Evolutionary conservation across 2,329 filamentous ascomycete species (phyloP).

Genomic region (Fusarium temperatum): DNA sequence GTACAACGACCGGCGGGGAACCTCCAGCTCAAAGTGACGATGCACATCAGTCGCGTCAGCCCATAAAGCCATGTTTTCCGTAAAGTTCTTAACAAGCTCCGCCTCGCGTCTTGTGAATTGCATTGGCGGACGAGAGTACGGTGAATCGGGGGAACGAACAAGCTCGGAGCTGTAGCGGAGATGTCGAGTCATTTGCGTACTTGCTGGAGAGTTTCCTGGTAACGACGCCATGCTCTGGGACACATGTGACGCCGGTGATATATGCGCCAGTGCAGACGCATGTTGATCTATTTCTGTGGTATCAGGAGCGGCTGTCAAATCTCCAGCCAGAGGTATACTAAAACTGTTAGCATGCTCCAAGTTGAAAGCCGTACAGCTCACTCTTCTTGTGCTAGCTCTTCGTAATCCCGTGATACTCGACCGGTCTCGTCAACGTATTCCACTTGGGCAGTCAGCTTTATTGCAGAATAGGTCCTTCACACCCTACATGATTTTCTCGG

Average conservation of each 20-base stretch:
- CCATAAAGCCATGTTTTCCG: neutral
- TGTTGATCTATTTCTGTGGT: accelerated
- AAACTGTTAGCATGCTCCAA: neutral
- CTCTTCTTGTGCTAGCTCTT: neutral
- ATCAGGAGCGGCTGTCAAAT: neutral
- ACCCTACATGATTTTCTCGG: neutral
- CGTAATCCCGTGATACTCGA: neutral
- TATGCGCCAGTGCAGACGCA: neutral
- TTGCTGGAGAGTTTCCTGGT: neutral
- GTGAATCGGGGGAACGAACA: neutral
- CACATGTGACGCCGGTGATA: neutral
- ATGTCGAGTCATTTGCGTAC: neutral
- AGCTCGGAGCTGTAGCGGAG: neutral
- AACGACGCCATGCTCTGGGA: neutral
- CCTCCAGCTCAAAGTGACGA: neutral
- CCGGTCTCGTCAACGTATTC: neutral
- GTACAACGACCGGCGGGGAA: neutral
- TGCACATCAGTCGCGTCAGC: neutral
- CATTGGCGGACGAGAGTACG: neutral
- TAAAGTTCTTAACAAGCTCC: neutral
- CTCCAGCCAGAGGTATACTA: neutral
- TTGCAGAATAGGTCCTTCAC: accelerated
- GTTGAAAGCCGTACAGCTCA: neutral
- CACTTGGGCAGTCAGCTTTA: neutral
- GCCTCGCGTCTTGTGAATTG: neutral